Evolutionary conservation across 139 green algal species (phyloP), one percentile per base, ranked within the genome.

Genomic region (Pleodorina starrii): DNA sequence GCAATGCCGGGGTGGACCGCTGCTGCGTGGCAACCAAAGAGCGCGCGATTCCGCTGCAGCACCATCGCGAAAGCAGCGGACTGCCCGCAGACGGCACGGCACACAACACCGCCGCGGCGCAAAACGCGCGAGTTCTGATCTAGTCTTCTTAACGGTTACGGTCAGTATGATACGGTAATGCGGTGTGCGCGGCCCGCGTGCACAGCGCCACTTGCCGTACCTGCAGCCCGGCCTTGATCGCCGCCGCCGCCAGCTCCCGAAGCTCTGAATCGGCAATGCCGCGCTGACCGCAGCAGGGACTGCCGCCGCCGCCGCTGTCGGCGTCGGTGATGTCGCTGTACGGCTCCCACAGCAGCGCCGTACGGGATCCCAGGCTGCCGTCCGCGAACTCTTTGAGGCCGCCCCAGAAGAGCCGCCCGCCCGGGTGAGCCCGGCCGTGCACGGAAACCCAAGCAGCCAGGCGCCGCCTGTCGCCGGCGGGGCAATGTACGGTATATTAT

Each of bases 341-440:
- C 1, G 85, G 89, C 72, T 94, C 68, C 69, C 91, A 91, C 85
- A 98, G 93, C 19, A 96, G 92, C 0, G 96, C 96, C 1, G 96
- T 97, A 50, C 91, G 84, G 50, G 86, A 93, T 23, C 96, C 95
- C 32, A 98, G 85, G 73, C 85, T 94, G 85, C 96, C 95, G 54
- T 97, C 95, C 38, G 92, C 90, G 86, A 97, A 97, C 32, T 93
- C 95, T 91, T 97, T 97, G 44, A 97, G 85, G 14, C 91, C 90
- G 40, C 95, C 95, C 92, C 91, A 96, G 46, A 90, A 88, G 23
- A 97, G 92, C 16, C 89, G 86, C 21, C 91, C 90, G 19, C 76
- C 59, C 5, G 91, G 86, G 88, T 96, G 92, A 2, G 44, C 43
- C 42, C 32, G 48, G 40, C 94, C 95, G n/a, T 90, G 43, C 0